These are phyloP conservation scores for Thraustotheca clavata DNA, from an alignment of 352 stramenopile genomes.

Conservation along the genomic window DNA sequence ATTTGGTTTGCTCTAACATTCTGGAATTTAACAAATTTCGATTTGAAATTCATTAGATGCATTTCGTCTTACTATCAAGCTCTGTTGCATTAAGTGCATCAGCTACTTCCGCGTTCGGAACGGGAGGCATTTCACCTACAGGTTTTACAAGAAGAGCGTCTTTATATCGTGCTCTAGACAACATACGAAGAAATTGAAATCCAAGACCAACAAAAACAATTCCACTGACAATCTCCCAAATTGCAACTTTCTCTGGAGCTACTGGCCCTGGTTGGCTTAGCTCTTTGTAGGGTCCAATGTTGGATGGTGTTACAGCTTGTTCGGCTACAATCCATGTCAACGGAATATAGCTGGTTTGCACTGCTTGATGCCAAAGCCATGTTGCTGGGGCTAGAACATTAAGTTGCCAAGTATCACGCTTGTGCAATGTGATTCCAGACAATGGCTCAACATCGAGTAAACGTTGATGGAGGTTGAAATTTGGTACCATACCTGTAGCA, in stretches of 20 bases:
- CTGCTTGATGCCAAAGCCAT: background rate
- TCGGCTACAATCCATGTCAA: constrained; percentile 11
- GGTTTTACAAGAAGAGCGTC: constrained; percentile 7
- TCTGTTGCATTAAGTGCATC: constrained; percentile 11
- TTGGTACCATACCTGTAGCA: background rate
- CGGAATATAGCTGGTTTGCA: background rate
- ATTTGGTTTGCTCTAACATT: constrained; percentile 61
- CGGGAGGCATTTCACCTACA: background rate
- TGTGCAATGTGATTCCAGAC: background rate
- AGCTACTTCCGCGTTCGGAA: background rate
- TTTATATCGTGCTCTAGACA: background rate
- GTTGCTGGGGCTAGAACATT: background rate
- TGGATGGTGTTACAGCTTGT: background rate
- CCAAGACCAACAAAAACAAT: background rate
- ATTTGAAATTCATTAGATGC: background rate
- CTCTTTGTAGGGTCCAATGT: background rate
- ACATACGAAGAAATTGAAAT: background rate
- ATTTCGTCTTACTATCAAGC: constrained; percentile 4
- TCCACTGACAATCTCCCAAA: constrained; percentile 11
- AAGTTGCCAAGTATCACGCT: constrained; percentile 13
- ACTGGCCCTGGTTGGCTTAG: background rate
- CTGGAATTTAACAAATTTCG: background rate
- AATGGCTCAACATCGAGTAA: constrained; percentile 11
- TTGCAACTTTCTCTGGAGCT: constrained; percentile 11
- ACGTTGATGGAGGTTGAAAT: background rate